A percentile compares a stretch with the other conserved stretches of the same genome.
phyloP scores from a whole-genome alignment of 164 flowering plant species.

The Kingdonia uniflora region DNA sequence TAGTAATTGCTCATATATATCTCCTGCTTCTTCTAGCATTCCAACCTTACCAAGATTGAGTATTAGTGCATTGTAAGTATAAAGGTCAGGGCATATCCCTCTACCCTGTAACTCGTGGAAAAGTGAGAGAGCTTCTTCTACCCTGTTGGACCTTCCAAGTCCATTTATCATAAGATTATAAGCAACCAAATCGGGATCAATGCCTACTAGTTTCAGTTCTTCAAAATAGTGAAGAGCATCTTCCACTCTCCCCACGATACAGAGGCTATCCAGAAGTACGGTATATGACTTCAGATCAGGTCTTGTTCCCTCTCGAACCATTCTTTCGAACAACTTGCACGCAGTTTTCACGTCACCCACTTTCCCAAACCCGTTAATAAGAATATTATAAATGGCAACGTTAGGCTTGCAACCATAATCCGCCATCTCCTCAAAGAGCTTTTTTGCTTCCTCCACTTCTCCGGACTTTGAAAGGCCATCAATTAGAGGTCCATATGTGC shows the following conservation, averaged over 20 bases:
- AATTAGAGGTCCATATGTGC: slow-evolving; percentile 87
- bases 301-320: slow-evolving; percentile 62
- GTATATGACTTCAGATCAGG: slow-evolving; percentile 86
- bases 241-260: slow-evolving; percentile 53
- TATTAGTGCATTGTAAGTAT: slow-evolving; percentile 71
- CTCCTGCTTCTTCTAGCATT: slow-evolving; percentile 64
- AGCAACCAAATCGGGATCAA: slow-evolving; percentile 58
- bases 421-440: slow-evolving; percentile 66
- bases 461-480: slow-evolving; percentile 76
- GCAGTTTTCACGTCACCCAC: slow-evolving; percentile 59
- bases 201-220: slow-evolving; percentile 50
- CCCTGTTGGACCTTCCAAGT: slow-evolving; percentile 50
- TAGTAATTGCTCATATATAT: slow-evolving; percentile 60
- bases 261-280: slow-evolving; percentile 67
- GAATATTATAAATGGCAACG: slow-evolving; percentile 75
- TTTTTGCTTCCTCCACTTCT: slow-evolving; percentile 63
- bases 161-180: slow-evolving; percentile 84
- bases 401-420: slow-evolving; percentile 82
- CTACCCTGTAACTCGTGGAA: slow-evolving; percentile 55
- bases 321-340: slow-evolving; percentile 46
- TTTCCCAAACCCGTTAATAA: slow-evolving; percentile 82
- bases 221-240: slow-evolving; percentile 68
- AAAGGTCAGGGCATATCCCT: slow-evolving; percentile 67
- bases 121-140: slow-evolving; percentile 66
- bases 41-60: slow-evolving; percentile 70